These are phyloP conservation scores for Petrea volubilis DNA, from an alignment of 257 asterid species.

Conservation along the genomic window DNA sequence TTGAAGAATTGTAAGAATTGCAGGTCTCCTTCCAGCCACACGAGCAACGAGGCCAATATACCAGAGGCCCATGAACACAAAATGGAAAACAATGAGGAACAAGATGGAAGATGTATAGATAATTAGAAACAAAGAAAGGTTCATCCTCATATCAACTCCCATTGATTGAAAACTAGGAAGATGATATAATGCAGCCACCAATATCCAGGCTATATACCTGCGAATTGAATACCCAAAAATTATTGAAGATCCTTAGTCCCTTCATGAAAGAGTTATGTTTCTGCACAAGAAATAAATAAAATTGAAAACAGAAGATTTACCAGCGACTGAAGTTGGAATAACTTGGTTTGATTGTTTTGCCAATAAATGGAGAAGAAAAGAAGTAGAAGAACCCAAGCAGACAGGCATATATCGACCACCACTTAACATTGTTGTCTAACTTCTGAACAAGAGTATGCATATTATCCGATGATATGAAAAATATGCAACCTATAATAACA, in stretches of 20 bases:
- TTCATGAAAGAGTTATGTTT: background rate
- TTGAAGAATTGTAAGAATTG: constrained; percentile 53
- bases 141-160: constrained; percentile 78
- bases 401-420: constrained; percentile 84
- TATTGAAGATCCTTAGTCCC: background rate
- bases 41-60: constrained; percentile 71
- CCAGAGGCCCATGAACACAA: constrained; percentile 66
- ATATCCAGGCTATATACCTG: constrained; percentile 68
- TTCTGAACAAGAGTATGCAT: constrained; percentile 70
- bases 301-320: constrained; percentile 28
- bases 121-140: constrained; percentile 66
- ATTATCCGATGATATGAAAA: constrained; percentile 73
- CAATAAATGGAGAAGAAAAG: constrained; percentile 72
- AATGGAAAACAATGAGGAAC: constrained; percentile 64
- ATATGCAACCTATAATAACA: constrained; percentile 60
- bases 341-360: constrained; percentile 71
- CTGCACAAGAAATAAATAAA: background rate
- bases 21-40: constrained; percentile 71
- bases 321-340: constrained; percentile 71
- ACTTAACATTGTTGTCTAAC: constrained; percentile 68
- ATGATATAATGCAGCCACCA: constrained; percentile 67
- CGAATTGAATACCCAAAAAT: background rate
- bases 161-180: constrained; percentile 76
- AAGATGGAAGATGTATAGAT: constrained; percentile 57
- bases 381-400: constrained; percentile 73